Evolutionary conservation across 139 green algal genomes (phyloP).

Genomic region (Ulvella scutata): DNA sequence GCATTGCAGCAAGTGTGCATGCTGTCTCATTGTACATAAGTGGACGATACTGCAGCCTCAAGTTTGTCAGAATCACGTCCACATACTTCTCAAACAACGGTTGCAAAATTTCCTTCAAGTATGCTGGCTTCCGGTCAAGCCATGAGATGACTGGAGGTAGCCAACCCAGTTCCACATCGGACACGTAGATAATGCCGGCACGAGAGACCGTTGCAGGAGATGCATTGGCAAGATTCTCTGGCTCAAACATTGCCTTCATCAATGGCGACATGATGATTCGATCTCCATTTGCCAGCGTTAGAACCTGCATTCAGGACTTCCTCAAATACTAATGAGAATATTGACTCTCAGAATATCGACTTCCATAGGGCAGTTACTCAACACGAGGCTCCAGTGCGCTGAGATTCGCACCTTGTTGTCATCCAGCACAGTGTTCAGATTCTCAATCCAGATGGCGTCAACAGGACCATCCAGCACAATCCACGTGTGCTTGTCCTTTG

Average conservation of each 20-base stretch:
- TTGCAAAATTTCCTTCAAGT: constrained; percentile 37
- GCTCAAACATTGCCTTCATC: constrained; percentile 92
- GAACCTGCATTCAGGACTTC: constrained; percentile 45
- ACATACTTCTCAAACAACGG: constrained; percentile 75
- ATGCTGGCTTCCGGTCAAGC: constrained; percentile 8
- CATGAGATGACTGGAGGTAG: constrained; percentile 66
- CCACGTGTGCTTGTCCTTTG: constrained; percentile 85
- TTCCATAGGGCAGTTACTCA: no score
- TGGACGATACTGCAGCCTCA: constrained; percentile 47
- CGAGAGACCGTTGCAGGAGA: constrained; percentile 87
- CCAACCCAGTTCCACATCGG: constrained; percentile 78
- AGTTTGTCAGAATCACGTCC: constrained; percentile 49
- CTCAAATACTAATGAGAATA: no score
- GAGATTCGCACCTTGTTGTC: constrained; percentile 55
- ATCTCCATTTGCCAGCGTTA: constrained; percentile 94
- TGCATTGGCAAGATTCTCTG: constrained; percentile 87
- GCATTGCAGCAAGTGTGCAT: constrained; percentile 56
- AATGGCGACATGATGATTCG: constrained; percentile 78
- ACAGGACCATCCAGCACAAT: constrained; percentile 93
- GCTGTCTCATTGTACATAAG: constrained; percentile 78
- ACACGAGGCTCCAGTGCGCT: no score
- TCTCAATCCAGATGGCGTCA: constrained; percentile 97
- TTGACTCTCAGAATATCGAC: no score
- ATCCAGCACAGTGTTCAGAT: constrained; percentile 91
- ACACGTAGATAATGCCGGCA: constrained; percentile 92